Evolutionary conservation across 768 basidiomycete genomes (phyloP).

Genomic region (Rhodocollybia butyracea): DNA sequence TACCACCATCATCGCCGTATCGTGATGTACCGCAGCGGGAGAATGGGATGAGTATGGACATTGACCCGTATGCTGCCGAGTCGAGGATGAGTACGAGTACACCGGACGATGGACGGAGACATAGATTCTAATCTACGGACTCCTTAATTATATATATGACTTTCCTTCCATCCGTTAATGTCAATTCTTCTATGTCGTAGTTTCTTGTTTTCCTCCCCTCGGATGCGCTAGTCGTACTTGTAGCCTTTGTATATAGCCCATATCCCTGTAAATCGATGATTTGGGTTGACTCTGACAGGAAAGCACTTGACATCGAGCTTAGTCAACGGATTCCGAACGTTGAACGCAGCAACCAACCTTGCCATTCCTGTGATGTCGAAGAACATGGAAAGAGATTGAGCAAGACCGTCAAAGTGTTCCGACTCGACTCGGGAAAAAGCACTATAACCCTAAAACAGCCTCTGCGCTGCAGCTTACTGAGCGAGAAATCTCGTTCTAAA

Average conservation of each 20-base stretch:
- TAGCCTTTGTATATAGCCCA: neutral
- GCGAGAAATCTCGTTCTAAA: too few species aligned
- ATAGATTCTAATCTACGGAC: constrained; percentile 2
- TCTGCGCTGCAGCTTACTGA: too few species aligned
- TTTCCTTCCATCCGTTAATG: neutral
- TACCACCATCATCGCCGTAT: constrained; percentile 30
- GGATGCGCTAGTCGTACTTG: neutral
- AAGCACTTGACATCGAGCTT: too few species aligned
- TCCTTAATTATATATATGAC: neutral
- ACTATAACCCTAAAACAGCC: too few species aligned
- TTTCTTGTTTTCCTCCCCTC: neutral
- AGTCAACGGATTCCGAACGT: too few species aligned
- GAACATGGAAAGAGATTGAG: too few species aligned
- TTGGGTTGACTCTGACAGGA: too few species aligned
- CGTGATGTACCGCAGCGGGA: constrained; percentile 11
- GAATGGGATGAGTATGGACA: constrained; percentile 30
- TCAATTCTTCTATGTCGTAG: neutral
- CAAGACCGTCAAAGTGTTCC: too few species aligned
- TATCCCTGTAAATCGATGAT: too few species aligned
- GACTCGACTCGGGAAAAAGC: too few species aligned
- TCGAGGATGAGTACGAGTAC: constrained; percentile 22
- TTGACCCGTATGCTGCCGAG: constrained; percentile 29
- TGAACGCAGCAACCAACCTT: too few species aligned
- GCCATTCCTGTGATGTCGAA: too few species aligned
- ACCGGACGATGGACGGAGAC: constrained; percentile 6